These are phyloP conservation scores for Penicillium nucicola DNA, from an alignment of 495 filamentous ascomycete species.

Conservation along the genomic window DNA sequence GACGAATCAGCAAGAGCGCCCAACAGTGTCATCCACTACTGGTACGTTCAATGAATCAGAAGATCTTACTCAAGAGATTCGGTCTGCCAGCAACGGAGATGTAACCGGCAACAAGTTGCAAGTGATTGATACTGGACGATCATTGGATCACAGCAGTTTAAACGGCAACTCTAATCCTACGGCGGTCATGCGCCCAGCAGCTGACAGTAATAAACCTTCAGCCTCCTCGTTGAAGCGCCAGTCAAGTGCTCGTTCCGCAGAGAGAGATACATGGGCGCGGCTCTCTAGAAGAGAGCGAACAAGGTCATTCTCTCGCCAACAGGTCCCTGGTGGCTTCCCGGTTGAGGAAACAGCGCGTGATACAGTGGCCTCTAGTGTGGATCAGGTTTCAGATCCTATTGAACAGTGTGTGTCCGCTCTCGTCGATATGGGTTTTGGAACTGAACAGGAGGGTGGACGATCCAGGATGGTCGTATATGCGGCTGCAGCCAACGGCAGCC, in stretches of 20 bases:
- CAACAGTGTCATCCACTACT: neutral
- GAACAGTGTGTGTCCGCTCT: slow-evolving; percentile 46
- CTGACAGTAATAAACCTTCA: neutral
- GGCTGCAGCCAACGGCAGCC: slow-evolving; percentile 43
- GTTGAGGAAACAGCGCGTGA: slow-evolving; percentile 18
- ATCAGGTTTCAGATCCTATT: slow-evolving; percentile 20
- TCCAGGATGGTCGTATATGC: slow-evolving; percentile 51
- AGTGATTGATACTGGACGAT: neutral
- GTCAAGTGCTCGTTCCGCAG: slow-evolving; percentile 11
- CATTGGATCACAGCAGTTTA: neutral
- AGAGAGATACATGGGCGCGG: slow-evolving; percentile 16
- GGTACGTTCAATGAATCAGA: neutral
- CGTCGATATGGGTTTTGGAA: slow-evolving; percentile 48
- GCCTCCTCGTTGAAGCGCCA: slow-evolving; percentile 1
- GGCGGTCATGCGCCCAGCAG: slow-evolving; percentile 6
- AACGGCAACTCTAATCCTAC: neutral
- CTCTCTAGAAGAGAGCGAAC: slow-evolving; percentile 19
- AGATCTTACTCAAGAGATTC: neutral
- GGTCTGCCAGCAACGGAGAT: neutral
- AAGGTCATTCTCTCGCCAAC: slow-evolving; percentile 11
- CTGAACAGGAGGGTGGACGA: slow-evolving; percentile 35
- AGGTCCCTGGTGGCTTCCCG: slow-evolving; percentile 29
- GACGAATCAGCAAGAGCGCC: slow-evolving; percentile 18
- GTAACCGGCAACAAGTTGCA: neutral
- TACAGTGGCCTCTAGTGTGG: neutral